Conservation (phyloP, 2,329 filamentous ascomycete species). For the Cyphellophora attinorum region DNA sequence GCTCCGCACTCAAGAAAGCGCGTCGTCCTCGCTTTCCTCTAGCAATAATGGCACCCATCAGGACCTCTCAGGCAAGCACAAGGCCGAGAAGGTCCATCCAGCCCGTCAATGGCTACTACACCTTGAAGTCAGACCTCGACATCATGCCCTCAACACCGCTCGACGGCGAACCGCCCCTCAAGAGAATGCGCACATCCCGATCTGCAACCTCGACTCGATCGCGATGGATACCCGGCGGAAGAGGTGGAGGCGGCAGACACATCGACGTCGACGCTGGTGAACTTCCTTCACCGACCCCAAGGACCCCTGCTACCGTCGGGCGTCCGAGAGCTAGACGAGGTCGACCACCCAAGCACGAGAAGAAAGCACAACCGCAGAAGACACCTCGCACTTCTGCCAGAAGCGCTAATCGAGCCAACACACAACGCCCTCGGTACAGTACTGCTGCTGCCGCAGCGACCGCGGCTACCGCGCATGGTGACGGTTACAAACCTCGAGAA, state of each 20-base stretch:
- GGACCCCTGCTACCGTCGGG: conserved; percentile 34
- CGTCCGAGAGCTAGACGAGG: conserved; percentile 26
- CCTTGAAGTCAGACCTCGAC: conserved; percentile 20
- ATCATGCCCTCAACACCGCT: conserved; percentile 18
- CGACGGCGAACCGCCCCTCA: conserved; percentile 52
- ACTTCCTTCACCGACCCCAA: conserved; percentile 10
- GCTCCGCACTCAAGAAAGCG: conserved; percentile 3
- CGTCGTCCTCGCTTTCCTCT: conserved; percentile 1
- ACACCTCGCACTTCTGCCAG: conserved; percentile 15
- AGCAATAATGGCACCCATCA: conserved; percentile 15
- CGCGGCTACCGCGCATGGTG: conserved; percentile 77
- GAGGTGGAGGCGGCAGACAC: conserved; percentile 77
- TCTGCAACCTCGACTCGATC: conserved; percentile 6
- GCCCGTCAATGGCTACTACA: conserved; percentile 19
- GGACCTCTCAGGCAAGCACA: conserved; percentile 13
- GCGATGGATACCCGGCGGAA: conserved; percentile 61
- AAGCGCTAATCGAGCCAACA: conserved; percentile 12
- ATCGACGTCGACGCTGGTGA: conserved; percentile 52
- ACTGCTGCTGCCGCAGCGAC: conserved; percentile 78
- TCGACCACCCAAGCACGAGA: conserved; percentile 5
- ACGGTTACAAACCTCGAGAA: conserved; percentile 94
- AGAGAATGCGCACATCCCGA: conserved; percentile 57
- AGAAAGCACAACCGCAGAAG: background rate
- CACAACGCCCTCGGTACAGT: conserved; percentile 58
- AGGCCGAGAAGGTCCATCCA: conserved; percentile 21